These are phyloP conservation scores for Dipteronia dyeriana DNA, from an alignment of 345 rosid species.

Conservation along the genomic window DNA sequence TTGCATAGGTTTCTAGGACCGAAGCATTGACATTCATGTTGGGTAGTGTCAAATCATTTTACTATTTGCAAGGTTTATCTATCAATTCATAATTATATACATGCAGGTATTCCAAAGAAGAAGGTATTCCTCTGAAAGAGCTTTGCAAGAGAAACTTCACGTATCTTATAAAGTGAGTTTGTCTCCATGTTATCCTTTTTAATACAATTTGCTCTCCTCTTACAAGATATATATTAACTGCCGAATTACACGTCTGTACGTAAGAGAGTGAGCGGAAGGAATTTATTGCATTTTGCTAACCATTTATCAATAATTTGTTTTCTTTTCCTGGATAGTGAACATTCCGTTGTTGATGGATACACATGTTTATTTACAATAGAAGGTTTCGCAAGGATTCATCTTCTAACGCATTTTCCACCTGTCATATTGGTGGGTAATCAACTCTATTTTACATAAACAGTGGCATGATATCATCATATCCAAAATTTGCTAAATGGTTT, in stretches of 20 bases:
- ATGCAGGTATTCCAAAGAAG: conserved; percentile 95
- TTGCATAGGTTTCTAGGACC: no score
- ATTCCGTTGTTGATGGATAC: conserved; percentile 62
- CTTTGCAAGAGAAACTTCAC: conserved; percentile 62
- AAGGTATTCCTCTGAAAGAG: conserved; percentile 60
- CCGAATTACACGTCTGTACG: neutral
- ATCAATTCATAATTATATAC: neutral
- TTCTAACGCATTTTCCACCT: conserved; percentile 61
- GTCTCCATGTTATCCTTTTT: neutral
- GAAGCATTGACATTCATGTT: neutral
- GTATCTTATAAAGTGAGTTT: conserved; percentile 70
- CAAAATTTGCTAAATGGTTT: conserved; percentile 7
- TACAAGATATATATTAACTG: neutral
- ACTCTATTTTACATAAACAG: neutral
- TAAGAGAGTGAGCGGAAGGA: neutral
- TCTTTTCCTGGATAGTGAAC: conserved; percentile 55
- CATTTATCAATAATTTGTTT: neutral
- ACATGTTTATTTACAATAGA: conserved; percentile 59
- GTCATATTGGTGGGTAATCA: conserved; percentile 49
- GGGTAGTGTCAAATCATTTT: neutral
- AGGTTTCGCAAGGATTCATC: conserved; percentile 64
- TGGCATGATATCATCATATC: neutral
- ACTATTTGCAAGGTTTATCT: neutral
- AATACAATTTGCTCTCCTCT: neutral
- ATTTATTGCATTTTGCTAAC: neutral